Evolutionary conservation across 2,329 filamentous ascomycete species (phyloP).

Genomic region (Colletotrichum lini): DNA sequence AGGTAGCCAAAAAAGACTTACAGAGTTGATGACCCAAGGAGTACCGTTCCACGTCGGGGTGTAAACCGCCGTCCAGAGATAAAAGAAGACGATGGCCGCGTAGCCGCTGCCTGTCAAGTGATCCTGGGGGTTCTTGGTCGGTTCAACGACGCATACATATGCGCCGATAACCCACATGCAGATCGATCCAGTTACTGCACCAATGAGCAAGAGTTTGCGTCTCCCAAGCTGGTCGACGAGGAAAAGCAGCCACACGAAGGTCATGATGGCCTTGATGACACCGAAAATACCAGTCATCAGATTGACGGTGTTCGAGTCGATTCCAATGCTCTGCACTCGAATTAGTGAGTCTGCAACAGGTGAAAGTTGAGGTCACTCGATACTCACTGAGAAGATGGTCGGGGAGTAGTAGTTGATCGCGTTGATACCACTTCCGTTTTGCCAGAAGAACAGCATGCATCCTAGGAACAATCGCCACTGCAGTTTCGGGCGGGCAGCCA

Average conservation of each 20-base stretch:
- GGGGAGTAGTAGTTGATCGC: constrained; percentile 76
- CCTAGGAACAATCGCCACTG: constrained; percentile 74
- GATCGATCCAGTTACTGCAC: constrained; percentile 69
- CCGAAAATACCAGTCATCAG: constrained; percentile 78
- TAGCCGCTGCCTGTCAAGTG: constrained; percentile 63
- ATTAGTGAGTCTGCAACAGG: neutral
- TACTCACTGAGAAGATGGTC: constrained; percentile 69
- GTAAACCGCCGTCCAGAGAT: constrained; percentile 70
- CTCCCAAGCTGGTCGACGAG: constrained; percentile 70
- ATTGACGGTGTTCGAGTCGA: constrained; percentile 36
- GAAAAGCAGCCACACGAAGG: constrained; percentile 74
- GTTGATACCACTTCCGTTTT: constrained; percentile 77
- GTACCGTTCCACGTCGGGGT: constrained; percentile 73
- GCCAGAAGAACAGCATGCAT: constrained; percentile 76
- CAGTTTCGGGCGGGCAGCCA: constrained; percentile 62
- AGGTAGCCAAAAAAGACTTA: neutral
- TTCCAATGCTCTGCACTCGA: constrained; percentile 31
- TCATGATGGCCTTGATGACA: constrained; percentile 75
- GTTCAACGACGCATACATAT: constrained; percentile 63
- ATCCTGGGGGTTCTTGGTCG: constrained; percentile 50
- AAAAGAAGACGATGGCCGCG: constrained; percentile 76
- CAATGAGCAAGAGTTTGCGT: constrained; percentile 69
- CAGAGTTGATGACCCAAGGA: constrained; percentile 71
- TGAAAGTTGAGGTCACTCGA: too few relatives aligned
- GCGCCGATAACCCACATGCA: constrained; percentile 75